A percentile compares a stretch with the other conserved stretches of the same genome.
Evolutionary conservation across 2,329 filamentous ascomycete genomes (phyloP).

Genomic region (Verticillium zaregamsianum): DNA sequence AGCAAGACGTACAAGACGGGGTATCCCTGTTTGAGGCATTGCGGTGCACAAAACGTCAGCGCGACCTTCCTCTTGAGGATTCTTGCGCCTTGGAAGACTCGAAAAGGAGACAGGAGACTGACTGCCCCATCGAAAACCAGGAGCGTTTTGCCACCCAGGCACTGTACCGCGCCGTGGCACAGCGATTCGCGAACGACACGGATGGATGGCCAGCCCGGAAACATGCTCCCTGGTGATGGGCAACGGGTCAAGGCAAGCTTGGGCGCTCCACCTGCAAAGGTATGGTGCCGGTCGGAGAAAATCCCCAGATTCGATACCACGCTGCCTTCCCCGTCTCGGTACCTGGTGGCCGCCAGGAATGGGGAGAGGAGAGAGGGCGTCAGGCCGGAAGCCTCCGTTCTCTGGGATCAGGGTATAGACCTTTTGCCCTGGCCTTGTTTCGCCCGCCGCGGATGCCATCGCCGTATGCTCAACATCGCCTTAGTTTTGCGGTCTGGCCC

Average conservation of each 20-base stretch:
- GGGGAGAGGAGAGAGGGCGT: background rate
- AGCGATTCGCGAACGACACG: background rate
- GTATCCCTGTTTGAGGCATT: background rate
- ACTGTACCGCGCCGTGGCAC: background rate
- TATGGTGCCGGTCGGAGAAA: background rate
- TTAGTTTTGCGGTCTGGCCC: background rate
- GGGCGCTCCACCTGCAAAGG: background rate
- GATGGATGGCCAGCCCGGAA: background rate
- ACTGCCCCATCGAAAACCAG: background rate
- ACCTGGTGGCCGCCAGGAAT: background rate
- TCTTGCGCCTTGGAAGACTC: background rate
- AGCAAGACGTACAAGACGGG: background rate
- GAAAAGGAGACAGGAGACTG: background rate
- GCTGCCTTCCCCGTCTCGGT: background rate
- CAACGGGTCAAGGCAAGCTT: background rate
- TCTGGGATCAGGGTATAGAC: background rate
- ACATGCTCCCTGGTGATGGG: background rate
- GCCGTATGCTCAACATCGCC: background rate
- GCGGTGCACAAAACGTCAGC: background rate
- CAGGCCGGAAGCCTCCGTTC: background rate
- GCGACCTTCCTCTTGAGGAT: background rate
- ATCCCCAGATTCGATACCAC: background rate
- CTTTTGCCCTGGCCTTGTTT: background rate
- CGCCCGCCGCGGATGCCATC: background rate
- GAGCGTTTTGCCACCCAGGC: background rate